A percentile compares a stretch with the other conserved stretches of the same genome.
Evolutionary conservation across 1,139 yeast species (phyloP).

Genomic region (Meyerozyma elateridarum): DNA sequence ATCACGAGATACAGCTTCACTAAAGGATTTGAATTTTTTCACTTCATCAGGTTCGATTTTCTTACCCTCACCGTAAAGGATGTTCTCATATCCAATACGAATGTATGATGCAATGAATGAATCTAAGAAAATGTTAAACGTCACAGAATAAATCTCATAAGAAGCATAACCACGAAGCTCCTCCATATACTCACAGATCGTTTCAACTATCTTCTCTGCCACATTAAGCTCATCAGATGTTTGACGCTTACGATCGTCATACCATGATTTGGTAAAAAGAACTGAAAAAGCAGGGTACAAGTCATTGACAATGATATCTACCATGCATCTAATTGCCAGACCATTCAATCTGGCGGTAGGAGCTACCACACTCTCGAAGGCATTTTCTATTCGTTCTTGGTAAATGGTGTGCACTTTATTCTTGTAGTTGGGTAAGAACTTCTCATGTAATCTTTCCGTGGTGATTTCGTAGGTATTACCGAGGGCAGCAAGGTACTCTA

Average conservation of each 20-base stretch:
- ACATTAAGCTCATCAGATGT: conserved; percentile 33
- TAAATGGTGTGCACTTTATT: conserved; percentile 65
- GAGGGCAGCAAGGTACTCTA: conserved; percentile 77
- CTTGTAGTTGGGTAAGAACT: conserved; percentile 60
- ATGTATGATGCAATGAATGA: conserved; percentile 42
- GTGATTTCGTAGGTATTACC: conserved; percentile 83
- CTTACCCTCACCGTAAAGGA: conserved; percentile 44
- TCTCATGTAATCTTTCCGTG: conserved; percentile 76
- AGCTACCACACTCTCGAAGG: conserved; percentile 60
- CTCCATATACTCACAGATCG: conserved; percentile 67
- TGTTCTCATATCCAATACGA: conserved; percentile 41
- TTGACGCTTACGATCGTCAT: conserved; percentile 40
- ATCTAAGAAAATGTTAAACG: conserved; percentile 41
- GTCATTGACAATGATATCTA: conserved; percentile 70
- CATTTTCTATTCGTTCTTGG: conserved; percentile 49
- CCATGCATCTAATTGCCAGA: conserved; percentile 57
- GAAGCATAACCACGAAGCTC: conserved; percentile 54
- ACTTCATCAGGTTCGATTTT: conserved; percentile 58
- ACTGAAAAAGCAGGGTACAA: conserved; percentile 40
- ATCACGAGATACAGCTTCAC: conserved; percentile 50
- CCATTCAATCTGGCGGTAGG: conserved; percentile 79
- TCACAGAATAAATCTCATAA: conserved; percentile 42
- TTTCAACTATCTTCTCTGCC: conserved; percentile 60
- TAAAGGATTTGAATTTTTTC: conserved; percentile 37
- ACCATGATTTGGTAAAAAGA: conserved; percentile 41